Percentiles rank a stretch among this genome's conserved stretches.
These are phyloP conservation scores for Saturnispora diversa DNA, from an alignment of 805 yeast genomes.

Conservation along the genomic window DNA sequence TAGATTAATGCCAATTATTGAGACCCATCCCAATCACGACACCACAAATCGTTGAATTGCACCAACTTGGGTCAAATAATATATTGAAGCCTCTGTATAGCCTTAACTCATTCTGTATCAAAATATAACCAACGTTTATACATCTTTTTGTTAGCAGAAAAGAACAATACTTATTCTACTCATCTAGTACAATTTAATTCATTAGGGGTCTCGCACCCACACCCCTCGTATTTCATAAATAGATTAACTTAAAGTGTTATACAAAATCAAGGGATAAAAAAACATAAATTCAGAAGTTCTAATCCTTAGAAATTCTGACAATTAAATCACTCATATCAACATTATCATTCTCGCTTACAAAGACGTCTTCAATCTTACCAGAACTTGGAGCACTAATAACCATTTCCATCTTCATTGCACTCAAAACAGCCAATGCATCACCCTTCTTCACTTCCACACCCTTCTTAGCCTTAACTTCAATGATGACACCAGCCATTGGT, in stretches of 20 bases:
- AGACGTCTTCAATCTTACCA: constrained; percentile 73
- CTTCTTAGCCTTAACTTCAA: constrained; percentile 80
- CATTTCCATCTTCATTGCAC: constrained; percentile 98
- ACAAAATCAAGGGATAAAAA: background rate
- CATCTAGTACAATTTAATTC: no score
- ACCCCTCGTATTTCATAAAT: no score
- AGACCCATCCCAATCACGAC: no score
- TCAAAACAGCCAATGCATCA: constrained; percentile 80
- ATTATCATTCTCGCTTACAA: constrained; percentile 83
- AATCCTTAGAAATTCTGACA: constrained; percentile 43
- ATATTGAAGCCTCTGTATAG: no score
- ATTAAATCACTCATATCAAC: constrained; percentile 92
- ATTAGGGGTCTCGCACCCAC: no score
- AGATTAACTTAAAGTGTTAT: background rate
- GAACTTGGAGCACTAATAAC: constrained; percentile 85
- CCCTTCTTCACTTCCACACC: constrained; percentile 71
- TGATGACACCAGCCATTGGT: constrained; percentile 70
- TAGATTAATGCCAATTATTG: no score
- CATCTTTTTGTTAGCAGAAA: no score
- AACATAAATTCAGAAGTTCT: background rate
- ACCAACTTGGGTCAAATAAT: no score
- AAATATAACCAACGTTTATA: no score
- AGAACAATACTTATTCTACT: no score
- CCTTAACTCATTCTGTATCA: no score
- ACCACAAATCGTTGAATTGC: no score